These are phyloP conservation scores for Gonium pectorale DNA, from an alignment of 139 green algal species.

Conservation along the genomic window DNA sequence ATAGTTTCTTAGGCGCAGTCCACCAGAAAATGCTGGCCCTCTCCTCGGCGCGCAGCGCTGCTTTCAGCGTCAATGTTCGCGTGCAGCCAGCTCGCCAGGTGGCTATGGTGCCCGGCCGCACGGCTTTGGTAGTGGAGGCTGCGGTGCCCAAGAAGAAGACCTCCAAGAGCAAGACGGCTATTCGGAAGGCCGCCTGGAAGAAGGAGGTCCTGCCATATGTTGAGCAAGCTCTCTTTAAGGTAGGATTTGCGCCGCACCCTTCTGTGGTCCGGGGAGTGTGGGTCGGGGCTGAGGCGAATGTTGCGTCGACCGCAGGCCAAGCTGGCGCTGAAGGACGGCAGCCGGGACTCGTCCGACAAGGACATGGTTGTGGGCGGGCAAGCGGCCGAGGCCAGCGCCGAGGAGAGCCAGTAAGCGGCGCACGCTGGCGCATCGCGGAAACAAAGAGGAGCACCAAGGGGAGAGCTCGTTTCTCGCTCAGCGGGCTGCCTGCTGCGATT, in stretches of 20 bases:
- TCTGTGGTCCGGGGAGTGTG: too few relatives aligned
- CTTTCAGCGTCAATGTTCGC: constrained; percentile 25
- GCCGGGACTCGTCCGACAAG: constrained; percentile 38
- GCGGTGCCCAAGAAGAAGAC: constrained; percentile 47
- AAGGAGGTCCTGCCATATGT: constrained; percentile 45
- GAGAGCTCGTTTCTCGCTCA: too few relatives aligned
- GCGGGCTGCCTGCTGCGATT: too few relatives aligned
- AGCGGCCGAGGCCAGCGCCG: not conserved
- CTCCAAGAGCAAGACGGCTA: constrained; percentile 42
- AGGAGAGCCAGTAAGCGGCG: constrained; percentile 27
- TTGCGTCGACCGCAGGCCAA: constrained; percentile 44
- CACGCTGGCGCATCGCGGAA: not conserved
- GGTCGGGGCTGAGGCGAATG: too few relatives aligned
- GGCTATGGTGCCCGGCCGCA: constrained; percentile 20
- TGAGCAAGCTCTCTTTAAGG: constrained; percentile 44
- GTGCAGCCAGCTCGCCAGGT: constrained; percentile 37
- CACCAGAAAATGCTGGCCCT: constrained; percentile 45
- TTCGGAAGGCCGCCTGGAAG: constrained; percentile 46
- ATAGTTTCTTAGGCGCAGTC: not conserved
- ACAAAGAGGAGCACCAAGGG: too few relatives aligned
- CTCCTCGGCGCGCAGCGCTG: constrained; percentile 34
- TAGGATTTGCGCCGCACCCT: too few relatives aligned
- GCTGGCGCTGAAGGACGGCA: constrained; percentile 33
- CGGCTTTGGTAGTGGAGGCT: constrained; percentile 30
- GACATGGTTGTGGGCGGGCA: constrained; percentile 36